These are phyloP conservation scores for Suillus americanus DNA, from an alignment of 768 basidiomycete genomes.

Conservation along the genomic window DNA sequence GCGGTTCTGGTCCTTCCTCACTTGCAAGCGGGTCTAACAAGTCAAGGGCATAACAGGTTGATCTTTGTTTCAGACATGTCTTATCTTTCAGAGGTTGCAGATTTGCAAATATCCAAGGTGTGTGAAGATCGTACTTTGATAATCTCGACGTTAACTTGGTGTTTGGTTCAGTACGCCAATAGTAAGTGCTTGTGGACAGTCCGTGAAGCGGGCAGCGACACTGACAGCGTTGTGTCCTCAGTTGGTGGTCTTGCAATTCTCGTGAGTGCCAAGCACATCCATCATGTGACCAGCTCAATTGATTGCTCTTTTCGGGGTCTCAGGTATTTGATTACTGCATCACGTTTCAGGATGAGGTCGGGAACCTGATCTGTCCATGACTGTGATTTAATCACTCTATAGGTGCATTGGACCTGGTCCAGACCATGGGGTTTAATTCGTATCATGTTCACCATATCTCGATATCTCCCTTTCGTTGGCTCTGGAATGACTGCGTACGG, in stretches of 20 bases:
- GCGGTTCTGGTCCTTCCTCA: background rate
- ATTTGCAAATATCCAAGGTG: conserved; percentile 18
- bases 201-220: background rate
- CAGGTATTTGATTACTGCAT: conserved; percentile 13
- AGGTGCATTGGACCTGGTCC: conserved; percentile 21
- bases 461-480: conserved; percentile 21
- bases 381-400: background rate
- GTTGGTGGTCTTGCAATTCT: conserved; percentile 19
- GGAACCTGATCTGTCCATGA: background rate
- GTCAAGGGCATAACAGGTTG: background rate
- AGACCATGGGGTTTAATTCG: conserved; percentile 17
- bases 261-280: conserved; percentile 7
- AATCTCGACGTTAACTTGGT: background rate
- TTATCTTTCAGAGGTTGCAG: conserved; percentile 6
- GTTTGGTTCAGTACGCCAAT: conserved; percentile 13
- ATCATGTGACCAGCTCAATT: background rate
- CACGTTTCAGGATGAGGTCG: conserved; percentile 12
- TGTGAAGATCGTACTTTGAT: background rate
- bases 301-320: background rate
- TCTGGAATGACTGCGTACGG: conserved; percentile 13
- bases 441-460: conserved; percentile 17
- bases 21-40: background rate
- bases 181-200: conserved; percentile 8
- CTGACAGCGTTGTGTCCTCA: background rate
- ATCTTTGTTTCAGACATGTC: background rate